Evolutionary conservation across 192 early-diverging fungal genomes (phyloP), one percentile per base, ranked within the genome.

Genomic region (Thamnidium elegans): DNA sequence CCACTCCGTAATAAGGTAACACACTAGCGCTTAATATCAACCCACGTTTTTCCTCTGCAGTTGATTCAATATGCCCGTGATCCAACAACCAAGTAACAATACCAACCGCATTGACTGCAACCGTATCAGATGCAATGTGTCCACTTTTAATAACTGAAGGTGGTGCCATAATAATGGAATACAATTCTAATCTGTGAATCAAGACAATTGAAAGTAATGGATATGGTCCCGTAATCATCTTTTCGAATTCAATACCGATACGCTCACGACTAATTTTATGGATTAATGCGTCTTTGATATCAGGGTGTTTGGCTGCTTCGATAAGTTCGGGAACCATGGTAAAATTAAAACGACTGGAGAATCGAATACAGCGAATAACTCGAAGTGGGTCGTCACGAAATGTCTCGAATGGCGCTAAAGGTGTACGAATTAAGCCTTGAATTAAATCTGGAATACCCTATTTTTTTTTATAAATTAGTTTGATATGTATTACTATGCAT

Each of bases 361-460:
- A 99, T 21, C 97, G 84, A 47, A 99, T 84, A 17, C 94, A 94
- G 0, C 97, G 89, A 50, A 99, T 76, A 2, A 99, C 88, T 7
- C 97, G 90, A 20, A 99, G 67, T 13, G 97, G 97, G 68, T 99
- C 97, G 67, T 99, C 96, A 23, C 81, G 69, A 68, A 99, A 97
- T 0, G 97, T 99, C 63, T 92, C 87, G 45, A 79, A 81, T 0
- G 97, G 84, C 9, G 87, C 81, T 36, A 99, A 72, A n/a, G 97
- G 96, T 34, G 97, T 99, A 23, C 96, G 78, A 44, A 99, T 84
- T 15, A 89, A 55, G 13, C 92, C 88, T 7, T 76, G 60, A 6
- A 50, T 47, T 58, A 99, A 70, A 69, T 99, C 97, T 1, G 70
- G 48, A 1, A 96, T 52, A 15, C 97, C 94, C 67, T 79, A 58